Percentiles rank a stretch among this genome's conserved stretches.
phyloP scores from a whole-genome alignment of 805 yeast species.

The Hanseniaspora singularis region DNA sequence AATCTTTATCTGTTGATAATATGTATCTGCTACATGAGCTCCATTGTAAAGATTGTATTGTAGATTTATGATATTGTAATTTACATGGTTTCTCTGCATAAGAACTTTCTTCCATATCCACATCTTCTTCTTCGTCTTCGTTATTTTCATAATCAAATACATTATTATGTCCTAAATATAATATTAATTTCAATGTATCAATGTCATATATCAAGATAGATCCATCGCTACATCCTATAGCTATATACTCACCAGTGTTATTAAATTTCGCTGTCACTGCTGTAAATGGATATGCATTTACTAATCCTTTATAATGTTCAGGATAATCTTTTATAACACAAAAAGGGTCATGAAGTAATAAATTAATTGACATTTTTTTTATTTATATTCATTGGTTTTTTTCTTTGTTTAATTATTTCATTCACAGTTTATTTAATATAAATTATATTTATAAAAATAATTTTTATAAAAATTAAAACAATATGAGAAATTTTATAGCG shows the following conservation, averaged over 20 bases:
- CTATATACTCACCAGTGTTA: slow-evolving; percentile 71
- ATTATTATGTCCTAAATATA: slow-evolving; percentile 20
- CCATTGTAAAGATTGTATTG: slow-evolving; percentile 69
- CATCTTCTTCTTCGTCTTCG: slow-evolving; percentile 28
- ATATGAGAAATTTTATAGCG: no score
- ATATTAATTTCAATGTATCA: slow-evolving; percentile 38
- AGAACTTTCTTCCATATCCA: slow-evolving; percentile 31
- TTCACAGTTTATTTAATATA: no score
- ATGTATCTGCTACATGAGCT: slow-evolving; percentile 57
- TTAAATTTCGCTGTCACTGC: slow-evolving; percentile 60
- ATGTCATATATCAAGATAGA: slow-evolving; percentile 60
- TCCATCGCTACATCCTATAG: slow-evolving; percentile 69
- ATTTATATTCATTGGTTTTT: no score
- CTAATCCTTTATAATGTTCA: slow-evolving; percentile 60
- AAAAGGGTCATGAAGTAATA: slow-evolving; percentile 78
- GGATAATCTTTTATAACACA: slow-evolving; percentile 87
- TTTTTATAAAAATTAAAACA: not conserved
- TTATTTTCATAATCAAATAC: not conserved
- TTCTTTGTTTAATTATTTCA: no score
- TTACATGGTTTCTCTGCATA: slow-evolving; percentile 41
- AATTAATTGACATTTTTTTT: slow-evolving; percentile 45
- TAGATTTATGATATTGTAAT: slow-evolving; percentile 40
- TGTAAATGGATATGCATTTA: slow-evolving; percentile 43
- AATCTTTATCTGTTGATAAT: slow-evolving; percentile 65
- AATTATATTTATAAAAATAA: not conserved